Percentiles rank a stretch among this genome's conserved stretches.
phyloP scores from a whole-genome alignment of 257 asterid genomes.

The Gentiana dahurica region DNA sequence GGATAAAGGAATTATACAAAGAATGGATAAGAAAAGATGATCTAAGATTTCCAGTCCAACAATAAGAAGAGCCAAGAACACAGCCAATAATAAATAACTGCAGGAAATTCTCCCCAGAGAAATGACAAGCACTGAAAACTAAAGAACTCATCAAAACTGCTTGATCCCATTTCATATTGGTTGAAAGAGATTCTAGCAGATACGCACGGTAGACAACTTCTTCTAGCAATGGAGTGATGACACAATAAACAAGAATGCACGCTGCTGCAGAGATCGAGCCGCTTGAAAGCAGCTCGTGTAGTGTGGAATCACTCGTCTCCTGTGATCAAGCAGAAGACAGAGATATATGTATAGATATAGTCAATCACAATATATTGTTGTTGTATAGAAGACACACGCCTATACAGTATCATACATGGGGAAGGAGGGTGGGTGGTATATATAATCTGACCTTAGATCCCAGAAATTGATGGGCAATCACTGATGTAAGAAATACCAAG shows the following conservation, averaged over 20 bases:
- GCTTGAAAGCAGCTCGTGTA: constrained; percentile 53
- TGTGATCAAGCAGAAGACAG: constrained; percentile 11
- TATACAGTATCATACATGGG: no score
- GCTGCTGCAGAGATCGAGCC: constrained; percentile 37
- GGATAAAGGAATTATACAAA: constrained; percentile 58
- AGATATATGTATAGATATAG: no score
- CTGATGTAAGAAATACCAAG: constrained; percentile 46
- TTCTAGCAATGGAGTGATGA: constrained; percentile 71
- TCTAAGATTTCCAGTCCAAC: constrained; percentile 74
- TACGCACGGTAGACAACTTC: constrained; percentile 80
- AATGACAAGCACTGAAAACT: constrained; percentile 68
- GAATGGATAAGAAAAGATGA: constrained; percentile 57
- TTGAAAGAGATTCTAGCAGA: constrained; percentile 55
- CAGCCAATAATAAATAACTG: constrained; percentile 52
- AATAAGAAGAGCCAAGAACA: constrained; percentile 66
- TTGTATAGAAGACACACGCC: no score
- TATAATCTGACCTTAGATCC: constrained; percentile 42
- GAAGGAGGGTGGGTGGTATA: no score
- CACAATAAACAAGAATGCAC: constrained; percentile 44
- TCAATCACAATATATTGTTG: no score
- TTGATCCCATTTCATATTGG: constrained; percentile 61
- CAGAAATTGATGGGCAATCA: constrained; percentile 31
- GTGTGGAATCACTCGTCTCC: constrained; percentile 54
- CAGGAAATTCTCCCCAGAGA: constrained; percentile 65
- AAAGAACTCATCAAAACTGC: constrained; percentile 59